Conservation (phyloP, 306 rosid genomes). For the Coriaria nepalensis region DNA sequence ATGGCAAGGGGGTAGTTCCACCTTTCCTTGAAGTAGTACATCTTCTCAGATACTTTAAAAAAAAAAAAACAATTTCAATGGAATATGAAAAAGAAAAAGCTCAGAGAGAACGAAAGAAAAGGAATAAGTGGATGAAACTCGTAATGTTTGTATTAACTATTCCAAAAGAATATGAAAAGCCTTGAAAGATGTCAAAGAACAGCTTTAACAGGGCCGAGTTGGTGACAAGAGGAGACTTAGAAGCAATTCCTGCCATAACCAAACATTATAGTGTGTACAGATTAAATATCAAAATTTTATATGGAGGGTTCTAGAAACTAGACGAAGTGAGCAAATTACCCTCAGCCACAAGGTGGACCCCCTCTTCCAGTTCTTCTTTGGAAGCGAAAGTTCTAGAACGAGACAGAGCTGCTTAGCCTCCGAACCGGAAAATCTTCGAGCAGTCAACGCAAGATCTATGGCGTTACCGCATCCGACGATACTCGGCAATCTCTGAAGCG, state of each 20-base stretch:
- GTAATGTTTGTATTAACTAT: too few species aligned
- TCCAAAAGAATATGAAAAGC: too few species aligned
- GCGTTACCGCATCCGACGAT: conserved; percentile 73
- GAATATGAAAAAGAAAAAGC: too few species aligned
- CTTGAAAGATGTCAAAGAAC: too few species aligned
- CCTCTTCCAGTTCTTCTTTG: conserved; percentile 28
- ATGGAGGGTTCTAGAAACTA: background rate
- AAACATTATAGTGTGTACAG: background rate
- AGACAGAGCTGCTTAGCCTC: conserved; percentile 69
- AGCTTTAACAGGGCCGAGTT: too few species aligned
- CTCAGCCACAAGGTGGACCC: conserved; percentile 33
- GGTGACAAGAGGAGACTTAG: conserved; percentile 59
- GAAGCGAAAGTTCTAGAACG: conserved; percentile 45
- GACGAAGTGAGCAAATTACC: conserved; percentile 18
- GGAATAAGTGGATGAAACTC: too few species aligned
- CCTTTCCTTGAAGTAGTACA: too few species aligned
- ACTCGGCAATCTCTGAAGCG: conserved; percentile 68
- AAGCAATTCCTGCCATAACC: conserved; percentile 40
- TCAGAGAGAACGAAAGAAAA: too few species aligned
- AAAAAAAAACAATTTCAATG: too few species aligned
- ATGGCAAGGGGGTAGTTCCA: too few species aligned
- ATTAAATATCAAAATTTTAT: background rate
- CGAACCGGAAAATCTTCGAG: conserved; percentile 50
- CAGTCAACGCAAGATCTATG: conserved; percentile 69
- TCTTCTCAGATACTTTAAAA: too few species aligned